Evolutionary conservation across 2,329 filamentous ascomycete species (phyloP).

Genomic region (Venturia nashicola): DNA sequence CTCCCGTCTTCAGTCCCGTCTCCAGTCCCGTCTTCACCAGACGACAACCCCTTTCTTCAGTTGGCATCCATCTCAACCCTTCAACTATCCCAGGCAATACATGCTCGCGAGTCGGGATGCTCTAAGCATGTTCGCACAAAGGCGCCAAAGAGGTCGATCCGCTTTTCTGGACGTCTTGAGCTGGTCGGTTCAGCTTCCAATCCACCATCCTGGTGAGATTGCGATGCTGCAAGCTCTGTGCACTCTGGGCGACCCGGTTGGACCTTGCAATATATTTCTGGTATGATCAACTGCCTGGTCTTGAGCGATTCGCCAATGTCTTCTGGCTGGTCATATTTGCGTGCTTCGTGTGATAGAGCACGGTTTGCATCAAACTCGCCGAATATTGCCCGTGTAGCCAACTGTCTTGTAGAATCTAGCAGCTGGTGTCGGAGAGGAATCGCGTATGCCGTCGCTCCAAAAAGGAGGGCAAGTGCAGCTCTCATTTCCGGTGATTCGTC

Average conservation of each 20-base stretch:
- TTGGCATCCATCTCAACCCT: not conserved
- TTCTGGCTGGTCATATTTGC: not conserved
- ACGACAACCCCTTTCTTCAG: not conserved
- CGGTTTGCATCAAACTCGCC: not conserved
- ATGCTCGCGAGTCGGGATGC: not conserved
- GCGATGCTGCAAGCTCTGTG: not conserved
- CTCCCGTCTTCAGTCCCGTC: no score
- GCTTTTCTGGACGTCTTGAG: not conserved
- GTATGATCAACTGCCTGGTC: not conserved
- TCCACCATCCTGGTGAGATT: not conserved
- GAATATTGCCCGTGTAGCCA: no score
- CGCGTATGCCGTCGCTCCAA: not conserved
- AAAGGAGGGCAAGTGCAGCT: not conserved
- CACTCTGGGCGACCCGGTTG: not conserved
- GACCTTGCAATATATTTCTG: not conserved
- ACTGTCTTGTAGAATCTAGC: not conserved
- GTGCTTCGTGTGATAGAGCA: not conserved
- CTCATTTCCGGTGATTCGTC: not conserved
- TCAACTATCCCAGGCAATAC: not conserved
- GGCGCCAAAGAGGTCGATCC: not conserved
- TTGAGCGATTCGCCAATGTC: not conserved
- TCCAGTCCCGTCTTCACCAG: not conserved
- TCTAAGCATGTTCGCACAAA: not conserved
- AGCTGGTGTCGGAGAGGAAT: not conserved
- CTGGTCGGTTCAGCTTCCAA: not conserved